These are phyloP conservation scores for Sporothrix globosa DNA, from an alignment of 2,329 filamentous ascomycete genomes.

Conservation along the genomic window DNA sequence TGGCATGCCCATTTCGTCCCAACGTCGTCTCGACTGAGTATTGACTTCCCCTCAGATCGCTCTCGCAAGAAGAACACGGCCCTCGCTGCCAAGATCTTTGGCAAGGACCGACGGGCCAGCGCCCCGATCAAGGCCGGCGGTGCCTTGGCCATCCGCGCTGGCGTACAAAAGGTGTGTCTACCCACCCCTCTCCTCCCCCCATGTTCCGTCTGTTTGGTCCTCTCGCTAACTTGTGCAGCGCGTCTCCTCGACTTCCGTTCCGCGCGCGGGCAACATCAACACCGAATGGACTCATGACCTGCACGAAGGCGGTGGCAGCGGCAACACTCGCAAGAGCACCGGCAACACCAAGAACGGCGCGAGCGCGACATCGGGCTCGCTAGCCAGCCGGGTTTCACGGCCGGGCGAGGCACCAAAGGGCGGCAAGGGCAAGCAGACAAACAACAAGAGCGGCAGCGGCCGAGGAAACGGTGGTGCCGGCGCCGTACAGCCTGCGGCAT, in stretches of 20 bases:
- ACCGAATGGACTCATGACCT: constrained; percentile 74
- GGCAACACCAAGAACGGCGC: constrained; percentile 39
- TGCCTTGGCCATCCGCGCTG: constrained; percentile 71
- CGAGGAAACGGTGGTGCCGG: constrained; percentile 31
- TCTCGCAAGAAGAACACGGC: constrained; percentile 71
- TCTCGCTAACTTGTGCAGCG: constrained; percentile 35
- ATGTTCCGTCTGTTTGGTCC: background rate
- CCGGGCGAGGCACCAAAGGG: constrained; percentile 32
- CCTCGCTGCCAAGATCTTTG: constrained; percentile 74
- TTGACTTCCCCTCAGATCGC: constrained; percentile 51
- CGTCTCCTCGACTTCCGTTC: constrained; percentile 41
- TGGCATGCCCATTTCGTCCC: background rate
- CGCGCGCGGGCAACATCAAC: constrained; percentile 57
- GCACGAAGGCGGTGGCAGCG: constrained; percentile 49
- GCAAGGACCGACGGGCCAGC: constrained; percentile 61
- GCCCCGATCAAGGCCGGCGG: constrained; percentile 49
- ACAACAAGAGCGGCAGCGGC: constrained; percentile 14
- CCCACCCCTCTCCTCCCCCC: background rate
- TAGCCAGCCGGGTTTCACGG: constrained; percentile 53
- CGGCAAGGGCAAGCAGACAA: constrained; percentile 27
- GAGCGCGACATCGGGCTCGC: constrained; percentile 42
- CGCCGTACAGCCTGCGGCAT: constrained; percentile 29
- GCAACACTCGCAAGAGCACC: constrained; percentile 8
- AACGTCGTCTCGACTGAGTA: background rate
- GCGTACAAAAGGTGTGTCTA: constrained; percentile 67